Evolutionary conservation across 306 rosid genomes (phyloP).

Genomic region (Glycyrrhiza uralensis): DNA sequence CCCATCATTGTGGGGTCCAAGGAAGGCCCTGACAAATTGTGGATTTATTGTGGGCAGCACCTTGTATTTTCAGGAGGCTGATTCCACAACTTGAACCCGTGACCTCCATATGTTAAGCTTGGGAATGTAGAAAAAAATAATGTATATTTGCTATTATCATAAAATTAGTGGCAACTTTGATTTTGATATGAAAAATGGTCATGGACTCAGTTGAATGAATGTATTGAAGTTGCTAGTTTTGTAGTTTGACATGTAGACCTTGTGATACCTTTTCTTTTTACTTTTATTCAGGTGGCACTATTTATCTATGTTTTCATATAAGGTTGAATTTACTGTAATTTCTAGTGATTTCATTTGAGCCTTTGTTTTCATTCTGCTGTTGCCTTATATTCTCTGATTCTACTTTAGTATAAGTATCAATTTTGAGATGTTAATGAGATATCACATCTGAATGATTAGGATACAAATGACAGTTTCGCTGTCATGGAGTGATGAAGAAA

Average conservation of each 20-base stretch:
- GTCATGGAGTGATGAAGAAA: constrained; percentile 35
- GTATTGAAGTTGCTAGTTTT: background rate
- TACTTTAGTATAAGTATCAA: background rate
- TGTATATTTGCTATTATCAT: background rate
- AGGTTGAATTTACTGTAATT: constrained; percentile 11
- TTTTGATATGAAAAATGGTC: background rate
- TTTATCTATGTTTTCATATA: background rate
- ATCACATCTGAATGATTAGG: constrained; percentile 44
- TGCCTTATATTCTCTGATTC: constrained; percentile 10
- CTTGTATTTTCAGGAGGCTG: background rate
- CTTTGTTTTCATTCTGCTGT: background rate
- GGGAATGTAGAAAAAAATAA: background rate
- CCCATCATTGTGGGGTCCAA: background rate
- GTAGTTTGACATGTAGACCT: background rate
- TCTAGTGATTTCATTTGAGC: constrained; percentile 14
- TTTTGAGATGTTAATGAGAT: constrained; percentile 28
- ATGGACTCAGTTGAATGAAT: background rate
- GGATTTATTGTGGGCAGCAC: background rate
- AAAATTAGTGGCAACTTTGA: background rate
- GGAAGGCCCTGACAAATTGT: background rate
- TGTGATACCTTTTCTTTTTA: background rate
- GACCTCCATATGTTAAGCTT: background rate
- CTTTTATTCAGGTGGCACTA: background rate
- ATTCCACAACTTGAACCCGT: background rate
- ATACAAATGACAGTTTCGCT: constrained; percentile 59